A percentile compares a stretch with the other conserved stretches of the same genome.
These are phyloP conservation scores for Penicillium argentinense DNA, from an alignment of 495 filamentous ascomycete species.

Conservation along the genomic window DNA sequence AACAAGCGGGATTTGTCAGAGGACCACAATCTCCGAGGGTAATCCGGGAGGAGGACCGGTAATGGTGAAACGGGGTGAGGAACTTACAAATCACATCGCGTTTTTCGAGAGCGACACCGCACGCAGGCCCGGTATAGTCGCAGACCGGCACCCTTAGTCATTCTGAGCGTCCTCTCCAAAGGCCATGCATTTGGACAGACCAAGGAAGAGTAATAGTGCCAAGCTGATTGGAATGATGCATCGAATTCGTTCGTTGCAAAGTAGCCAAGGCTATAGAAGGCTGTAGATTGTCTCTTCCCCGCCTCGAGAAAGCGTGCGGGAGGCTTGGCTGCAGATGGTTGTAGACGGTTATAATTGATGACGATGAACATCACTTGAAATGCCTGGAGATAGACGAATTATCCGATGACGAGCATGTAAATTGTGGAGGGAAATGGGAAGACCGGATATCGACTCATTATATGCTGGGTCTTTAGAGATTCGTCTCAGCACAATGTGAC, in stretches of 20 bases:
- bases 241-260: not conserved
- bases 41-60: not conserved
- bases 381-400: no score
- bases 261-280: not conserved
- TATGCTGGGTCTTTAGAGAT: no score
- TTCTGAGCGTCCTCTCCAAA: not conserved
- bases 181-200: not conserved
- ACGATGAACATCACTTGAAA: no score
- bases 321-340: not conserved
- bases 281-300: not conserved
- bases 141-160: not conserved
- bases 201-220: not conserved
- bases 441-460: no score
- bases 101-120: constrained; percentile 13
- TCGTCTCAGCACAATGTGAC: no score
- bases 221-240: not conserved
- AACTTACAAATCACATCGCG: constrained; percentile 15
- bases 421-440: no score
- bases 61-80: not conserved
- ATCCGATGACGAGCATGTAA: no score
- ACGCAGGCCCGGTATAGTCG: constrained; percentile 11
- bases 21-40: not conserved
- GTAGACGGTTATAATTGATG: not conserved
- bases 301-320: not conserved
- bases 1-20: not conserved